Evolutionary conservation across 2,329 filamentous ascomycete genomes (phyloP).

Genomic region (Tolypocladium tundrense): DNA sequence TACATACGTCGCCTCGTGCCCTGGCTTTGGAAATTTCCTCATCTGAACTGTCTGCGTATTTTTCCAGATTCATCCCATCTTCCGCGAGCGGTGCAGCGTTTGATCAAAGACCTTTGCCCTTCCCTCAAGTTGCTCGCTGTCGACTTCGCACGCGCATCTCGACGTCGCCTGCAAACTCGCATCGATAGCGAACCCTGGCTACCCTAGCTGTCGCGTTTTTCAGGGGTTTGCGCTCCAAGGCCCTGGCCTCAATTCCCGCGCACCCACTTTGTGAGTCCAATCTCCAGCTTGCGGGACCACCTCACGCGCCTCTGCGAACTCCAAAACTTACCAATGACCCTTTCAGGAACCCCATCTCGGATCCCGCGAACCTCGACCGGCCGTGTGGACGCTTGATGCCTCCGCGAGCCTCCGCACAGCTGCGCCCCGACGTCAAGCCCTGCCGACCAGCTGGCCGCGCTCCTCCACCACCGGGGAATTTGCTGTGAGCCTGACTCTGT

Average conservation of each 20-base stretch:
- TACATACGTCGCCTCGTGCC: background rate
- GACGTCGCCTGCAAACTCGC: background rate
- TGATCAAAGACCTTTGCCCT: background rate
- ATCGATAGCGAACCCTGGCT: background rate
- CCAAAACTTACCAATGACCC: background rate
- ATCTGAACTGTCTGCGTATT: background rate
- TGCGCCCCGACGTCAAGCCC: constrained; percentile 4
- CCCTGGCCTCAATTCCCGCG: background rate
- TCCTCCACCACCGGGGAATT: background rate
- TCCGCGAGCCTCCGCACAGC: constrained; percentile 10
- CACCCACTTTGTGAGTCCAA: background rate
- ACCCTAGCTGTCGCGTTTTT: background rate
- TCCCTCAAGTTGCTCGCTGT: background rate
- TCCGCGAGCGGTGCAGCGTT: background rate
- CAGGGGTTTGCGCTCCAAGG: constrained; percentile 1
- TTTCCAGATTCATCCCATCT: background rate
- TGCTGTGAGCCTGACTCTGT: background rate
- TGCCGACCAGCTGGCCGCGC: constrained; percentile 5
- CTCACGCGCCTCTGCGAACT: background rate
- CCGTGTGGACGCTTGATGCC: constrained; percentile 18
- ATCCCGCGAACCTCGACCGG: background rate
- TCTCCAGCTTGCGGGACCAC: background rate
- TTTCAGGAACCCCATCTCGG: background rate
- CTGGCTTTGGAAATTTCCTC: background rate
- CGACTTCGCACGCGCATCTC: background rate